phyloP scores from a whole-genome alignment of 306 rosid species.

The Rosa multiflora region DNA sequence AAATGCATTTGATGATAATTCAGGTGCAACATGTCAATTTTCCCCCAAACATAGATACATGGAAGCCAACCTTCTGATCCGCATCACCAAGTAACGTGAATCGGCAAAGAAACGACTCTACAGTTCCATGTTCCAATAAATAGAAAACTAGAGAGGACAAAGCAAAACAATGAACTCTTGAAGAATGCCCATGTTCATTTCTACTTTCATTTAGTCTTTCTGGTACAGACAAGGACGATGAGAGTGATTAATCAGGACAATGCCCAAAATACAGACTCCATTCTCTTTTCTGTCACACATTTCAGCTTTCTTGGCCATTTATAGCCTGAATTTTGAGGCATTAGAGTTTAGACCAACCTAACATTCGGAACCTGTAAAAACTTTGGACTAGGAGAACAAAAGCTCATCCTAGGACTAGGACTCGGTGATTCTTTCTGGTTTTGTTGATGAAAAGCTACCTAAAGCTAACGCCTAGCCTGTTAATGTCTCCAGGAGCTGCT shows the following conservation, averaged over 20 bases:
- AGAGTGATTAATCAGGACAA: not conserved
- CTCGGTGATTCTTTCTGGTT: not conserved
- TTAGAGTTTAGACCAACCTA: not conserved
- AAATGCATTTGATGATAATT: too few relatives aligned
- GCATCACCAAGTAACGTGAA: conserved; percentile 14
- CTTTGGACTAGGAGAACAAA: not conserved
- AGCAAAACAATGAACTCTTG: not conserved
- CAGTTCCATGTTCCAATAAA: not conserved
- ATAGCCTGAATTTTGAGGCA: not conserved
- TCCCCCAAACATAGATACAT: not conserved
- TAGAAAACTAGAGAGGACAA: not conserved
- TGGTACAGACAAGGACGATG: not conserved
- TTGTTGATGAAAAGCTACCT: not conserved
- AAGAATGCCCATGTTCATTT: not conserved
- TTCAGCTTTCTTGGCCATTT: not conserved
- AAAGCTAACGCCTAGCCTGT: not conserved
- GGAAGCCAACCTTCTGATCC: not conserved
- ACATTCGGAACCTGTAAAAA: not conserved
- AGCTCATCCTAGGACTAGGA: not conserved
- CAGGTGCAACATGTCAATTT: too few relatives aligned
- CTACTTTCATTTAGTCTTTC: not conserved
- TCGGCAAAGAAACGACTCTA: not conserved
- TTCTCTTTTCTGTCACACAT: not conserved
- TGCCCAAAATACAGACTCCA: not conserved
- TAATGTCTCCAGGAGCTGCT: too few relatives aligned